Percentiles rank a stretch among this genome's conserved stretches.
Conservation (phyloP, 2,329 filamentous ascomycete genomes). For the Cladosporium sp. region DNA sequence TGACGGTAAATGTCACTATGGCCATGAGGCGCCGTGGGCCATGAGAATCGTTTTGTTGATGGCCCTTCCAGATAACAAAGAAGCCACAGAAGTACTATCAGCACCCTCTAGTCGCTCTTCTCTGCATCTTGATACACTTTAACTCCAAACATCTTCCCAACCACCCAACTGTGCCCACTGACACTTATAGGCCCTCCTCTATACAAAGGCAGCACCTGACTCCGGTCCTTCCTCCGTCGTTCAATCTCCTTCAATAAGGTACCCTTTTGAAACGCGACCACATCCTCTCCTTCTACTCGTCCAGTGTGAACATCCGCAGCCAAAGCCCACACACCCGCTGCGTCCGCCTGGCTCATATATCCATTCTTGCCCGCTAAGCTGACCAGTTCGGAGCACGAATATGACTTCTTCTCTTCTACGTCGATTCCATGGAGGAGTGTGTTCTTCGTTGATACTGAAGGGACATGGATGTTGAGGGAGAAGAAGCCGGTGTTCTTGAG, state of each 20-base stretch:
- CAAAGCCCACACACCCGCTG: constrained; percentile 37
- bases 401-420: constrained; percentile 34
- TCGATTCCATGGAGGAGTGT: constrained; percentile 35
- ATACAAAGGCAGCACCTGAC: constrained; percentile 38
- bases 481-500: constrained; percentile 36
- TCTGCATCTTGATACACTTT: constrained; percentile 32
- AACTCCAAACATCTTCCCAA: constrained; percentile 35
- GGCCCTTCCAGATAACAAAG: neutral
- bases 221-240: constrained; percentile 32
- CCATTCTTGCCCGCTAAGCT: constrained; percentile 25
- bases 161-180: constrained; percentile 37
- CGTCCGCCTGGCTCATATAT: constrained; percentile 30
- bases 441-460: constrained; percentile 31
- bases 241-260: constrained; percentile 33
- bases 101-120: constrained; percentile 27
- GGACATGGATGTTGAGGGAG: constrained; percentile 38
- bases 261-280: constrained; percentile 36
- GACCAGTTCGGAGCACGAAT: constrained; percentile 34
- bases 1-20: neutral
- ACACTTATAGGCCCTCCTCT: constrained; percentile 39
- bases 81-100: neutral
- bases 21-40: neutral
- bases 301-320: constrained; percentile 36
- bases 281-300: constrained; percentile 33
- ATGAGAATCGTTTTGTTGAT: neutral